Evolutionary conservation across 371 early-diverging fungal genomes (phyloP).

Genomic region (Actinomucor elegans): DNA sequence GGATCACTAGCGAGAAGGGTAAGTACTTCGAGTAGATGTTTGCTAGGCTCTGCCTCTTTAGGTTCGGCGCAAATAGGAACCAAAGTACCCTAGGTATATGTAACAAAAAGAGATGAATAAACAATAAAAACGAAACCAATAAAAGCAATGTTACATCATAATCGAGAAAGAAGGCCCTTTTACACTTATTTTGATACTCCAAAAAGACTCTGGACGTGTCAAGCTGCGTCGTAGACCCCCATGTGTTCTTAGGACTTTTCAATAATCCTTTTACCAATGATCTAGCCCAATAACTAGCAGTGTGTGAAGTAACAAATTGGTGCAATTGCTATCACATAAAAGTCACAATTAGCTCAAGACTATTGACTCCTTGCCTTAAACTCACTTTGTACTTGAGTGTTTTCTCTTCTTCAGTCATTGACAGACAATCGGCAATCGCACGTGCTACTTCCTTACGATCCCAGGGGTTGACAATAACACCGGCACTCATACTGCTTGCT

Average conservation of each 20-base stretch:
- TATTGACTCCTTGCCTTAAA: not conserved
- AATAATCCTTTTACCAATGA: constrained; percentile 70
- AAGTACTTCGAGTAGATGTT: constrained; percentile 62
- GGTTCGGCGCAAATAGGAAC: constrained; percentile 72
- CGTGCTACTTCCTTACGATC: constrained; percentile 89
- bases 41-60: constrained; percentile 67
- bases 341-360: constrained; percentile 89
- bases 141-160: constrained; percentile 66
- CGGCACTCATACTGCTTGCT: constrained; percentile 84
- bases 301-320: constrained; percentile 84
- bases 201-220: constrained; percentile 47
- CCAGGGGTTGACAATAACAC: constrained; percentile 97
- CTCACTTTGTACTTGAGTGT: constrained; percentile 67
- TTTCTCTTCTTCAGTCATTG: constrained; percentile 82
- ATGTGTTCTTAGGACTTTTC: constrained; percentile 30
- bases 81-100: constrained; percentile 78
- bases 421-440: constrained; percentile 88
- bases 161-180: constrained; percentile 81
- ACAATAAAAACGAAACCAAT: not conserved
- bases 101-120: no score
- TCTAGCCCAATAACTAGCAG: constrained; percentile 91
- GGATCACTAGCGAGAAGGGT: constrained; percentile 65
- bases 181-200: constrained; percentile 54
- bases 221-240: constrained; percentile 62
- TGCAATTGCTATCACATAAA: constrained; percentile 62